Percentiles rank a stretch among this genome's conserved stretches.
These are phyloP conservation scores for Diutina neorugosa DNA, from an alignment of 1,139 yeast species.

Conservation along the genomic window DNA sequence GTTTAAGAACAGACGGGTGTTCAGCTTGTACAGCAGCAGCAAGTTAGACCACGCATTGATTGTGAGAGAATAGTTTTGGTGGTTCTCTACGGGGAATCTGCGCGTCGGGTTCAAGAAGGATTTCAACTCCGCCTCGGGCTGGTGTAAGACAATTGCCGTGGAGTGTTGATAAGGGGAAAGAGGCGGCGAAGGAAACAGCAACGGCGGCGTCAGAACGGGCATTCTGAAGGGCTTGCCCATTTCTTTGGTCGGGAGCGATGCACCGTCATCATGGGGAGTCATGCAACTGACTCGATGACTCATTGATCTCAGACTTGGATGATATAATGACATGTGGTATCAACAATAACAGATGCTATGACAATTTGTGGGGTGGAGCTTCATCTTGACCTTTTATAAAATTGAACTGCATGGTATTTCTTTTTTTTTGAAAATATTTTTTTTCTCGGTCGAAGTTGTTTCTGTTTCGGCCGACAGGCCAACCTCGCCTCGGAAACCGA, in stretches of 20 bases:
- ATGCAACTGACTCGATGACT: slow-evolving; percentile 3
- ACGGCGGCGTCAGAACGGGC: neutral
- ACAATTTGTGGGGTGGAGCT: neutral
- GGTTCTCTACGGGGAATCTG: slow-evolving; percentile 36
- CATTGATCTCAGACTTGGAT: slow-evolving; percentile 1
- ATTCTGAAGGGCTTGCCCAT: neutral
- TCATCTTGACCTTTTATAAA: neutral
- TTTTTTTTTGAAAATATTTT: neutral
- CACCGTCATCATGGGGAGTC: slow-evolving; percentile 2
- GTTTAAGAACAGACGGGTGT: slow-evolving; percentile 37
- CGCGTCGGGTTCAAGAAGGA: slow-evolving; percentile 12
- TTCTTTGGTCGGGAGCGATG: neutral
- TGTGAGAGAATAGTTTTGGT: slow-evolving; percentile 32
- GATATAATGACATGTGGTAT: neutral
- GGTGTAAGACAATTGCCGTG: neutral
- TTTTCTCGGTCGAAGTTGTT: neutral
- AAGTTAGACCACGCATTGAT: slow-evolving; percentile 41
- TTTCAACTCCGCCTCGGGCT: slow-evolving; percentile 7
- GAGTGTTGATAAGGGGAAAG: neutral
- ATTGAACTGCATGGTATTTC: neutral
- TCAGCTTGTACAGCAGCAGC: slow-evolving; percentile 29
- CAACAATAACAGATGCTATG: neutral
- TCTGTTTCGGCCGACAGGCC: neutral
- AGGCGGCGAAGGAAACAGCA: slow-evolving; percentile 1
- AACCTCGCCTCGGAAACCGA: neutral